Base-by-base conservation (phyloP, 2,329 filamentous ascomycete species). In the Apiospora saccharicola region DNA sequence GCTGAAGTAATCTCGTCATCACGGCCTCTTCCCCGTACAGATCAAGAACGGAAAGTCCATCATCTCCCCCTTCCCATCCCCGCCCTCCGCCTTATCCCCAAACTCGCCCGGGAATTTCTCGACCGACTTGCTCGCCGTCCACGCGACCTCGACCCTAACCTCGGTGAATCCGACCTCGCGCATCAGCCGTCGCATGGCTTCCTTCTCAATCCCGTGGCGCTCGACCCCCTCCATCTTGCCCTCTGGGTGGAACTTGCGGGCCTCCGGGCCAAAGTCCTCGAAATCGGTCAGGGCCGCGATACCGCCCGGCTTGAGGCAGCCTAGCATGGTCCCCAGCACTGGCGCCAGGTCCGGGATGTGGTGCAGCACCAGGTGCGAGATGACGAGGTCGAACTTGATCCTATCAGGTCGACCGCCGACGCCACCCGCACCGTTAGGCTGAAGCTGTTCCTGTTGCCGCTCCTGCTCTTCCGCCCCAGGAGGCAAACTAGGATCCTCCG, bases 271-370 rank as follows among this genome's bases (percentile, higher is more conserved):
- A 77, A 86, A 87, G 74, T 90, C 85, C 76, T 90, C 87, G 76
- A 87, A 90, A 75, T 90, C 89, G 1, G 88, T 90, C 75, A 90
- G 78, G 1, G 86, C 86, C 0, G 89, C 81, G 70, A 78, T 75
- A 0, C 87, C 89, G 0, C 86, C 87, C 0, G 81, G 78, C 71
- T 81, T 83, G 61, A 90, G 79, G 51, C 85, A 86, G 7, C 82
- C 85, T 37, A 83, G 78, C 77, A 90, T 83, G 81, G 68, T 70
- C 13, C 47, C 19, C 2, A 70, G 68, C 6, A 70, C 46, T 7
- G 68, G 49, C 68, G 14, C n/a, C 46, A 70, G 34, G n/a, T 51
- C 30, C 46, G 68, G 68, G n/a, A 70, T 57, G 68, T 70, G 68
- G 68, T 70, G 68, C 47, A 70, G n/a, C 3, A 88, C 87, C 14